Base-by-base conservation (phyloP, 1,284 basidiomycete species). In the Melampsora americana region DNA sequence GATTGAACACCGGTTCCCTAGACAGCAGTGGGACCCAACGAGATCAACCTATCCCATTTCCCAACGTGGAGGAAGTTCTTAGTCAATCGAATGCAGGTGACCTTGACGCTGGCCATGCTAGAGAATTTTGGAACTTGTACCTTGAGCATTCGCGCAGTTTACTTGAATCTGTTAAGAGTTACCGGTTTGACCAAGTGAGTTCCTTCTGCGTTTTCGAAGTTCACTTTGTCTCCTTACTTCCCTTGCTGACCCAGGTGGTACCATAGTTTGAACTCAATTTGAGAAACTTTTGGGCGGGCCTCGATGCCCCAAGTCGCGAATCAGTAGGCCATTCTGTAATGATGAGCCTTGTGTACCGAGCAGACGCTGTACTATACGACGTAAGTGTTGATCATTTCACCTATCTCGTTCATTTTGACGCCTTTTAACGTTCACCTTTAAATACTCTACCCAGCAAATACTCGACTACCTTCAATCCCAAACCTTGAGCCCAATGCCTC, bases 101-200 rank as follows among this genome's bases (percentile, higher is more conserved):
- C 28, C 56, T 66, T 1, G 65, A 75, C 23, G 50, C 66, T 61
- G 53, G 42, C 20, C 53, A 60, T 75, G 91, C 90, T 18, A 87
- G 90, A 77, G 91, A 92, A 80, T 90, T 91, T 7, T 92, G 91
- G 91, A 86, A 85, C 53, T 92, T 90, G 90, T 92, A 92, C 85
- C 88, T 90, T 82, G 90, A 91, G 73, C 91, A 92, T 84, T 85
- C 92, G 77, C 90, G 92, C 83, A 84, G 89, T 0, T 84, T 92
- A 68, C 83, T 92, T 48, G 91, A 92, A 79, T 89, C 87, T 79
- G 88, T 92, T 50, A 85, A 90, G 71, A 85, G 86, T 30, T 91
- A 89, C 85, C 87, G 91, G 53, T 91, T 92, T 79, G 91, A 92
- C 83, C 90, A 75, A 39, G 72, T 75, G 7, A 68, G 64, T 75